Conservation (phyloP, 495 filamentous ascomycete genomes). For the Aspergillus conjunctus region DNA sequence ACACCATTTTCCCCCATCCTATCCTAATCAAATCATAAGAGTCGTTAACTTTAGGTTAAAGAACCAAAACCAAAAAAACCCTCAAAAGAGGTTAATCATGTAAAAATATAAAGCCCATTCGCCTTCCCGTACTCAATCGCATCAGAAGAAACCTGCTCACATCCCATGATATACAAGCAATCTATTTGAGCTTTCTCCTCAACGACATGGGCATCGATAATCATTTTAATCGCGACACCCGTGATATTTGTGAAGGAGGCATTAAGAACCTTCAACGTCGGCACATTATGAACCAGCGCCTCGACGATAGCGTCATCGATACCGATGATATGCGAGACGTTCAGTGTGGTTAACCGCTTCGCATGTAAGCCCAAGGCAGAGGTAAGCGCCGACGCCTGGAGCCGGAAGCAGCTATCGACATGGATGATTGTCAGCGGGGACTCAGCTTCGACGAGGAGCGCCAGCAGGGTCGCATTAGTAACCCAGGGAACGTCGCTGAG, state of each 20-base stretch:
- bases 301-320: constrained; percentile 29
- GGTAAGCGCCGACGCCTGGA: constrained; percentile 11
- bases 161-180: constrained; percentile 32
- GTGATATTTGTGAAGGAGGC: constrained; percentile 41
- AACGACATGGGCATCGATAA: constrained; percentile 28
- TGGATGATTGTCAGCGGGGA: constrained; percentile 33
- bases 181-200: constrained; percentile 21
- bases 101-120: constrained; percentile 34
- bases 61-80: background rate
- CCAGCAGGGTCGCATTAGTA: constrained; percentile 15
- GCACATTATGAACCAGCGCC: constrained; percentile 22
- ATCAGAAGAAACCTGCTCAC: constrained; percentile 40
- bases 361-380: constrained; percentile 19
- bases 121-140: constrained; percentile 41
- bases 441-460: constrained; percentile 26
- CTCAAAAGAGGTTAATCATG: background rate
- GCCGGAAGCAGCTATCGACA: constrained; percentile 32
- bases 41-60: background rate
- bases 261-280: constrained; percentile 35
- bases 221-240: constrained; percentile 34
- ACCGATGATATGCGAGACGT: constrained; percentile 27
- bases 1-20: background rate
- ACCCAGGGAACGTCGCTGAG: constrained; percentile 35
- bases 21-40: too few relatives aligned
- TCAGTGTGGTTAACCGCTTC: constrained; percentile 33